Evolutionary conservation across 139 green algal genomes (phyloP), one percentile per base, ranked within the genome.

Genomic region (Asterochloris sp.): DNA sequence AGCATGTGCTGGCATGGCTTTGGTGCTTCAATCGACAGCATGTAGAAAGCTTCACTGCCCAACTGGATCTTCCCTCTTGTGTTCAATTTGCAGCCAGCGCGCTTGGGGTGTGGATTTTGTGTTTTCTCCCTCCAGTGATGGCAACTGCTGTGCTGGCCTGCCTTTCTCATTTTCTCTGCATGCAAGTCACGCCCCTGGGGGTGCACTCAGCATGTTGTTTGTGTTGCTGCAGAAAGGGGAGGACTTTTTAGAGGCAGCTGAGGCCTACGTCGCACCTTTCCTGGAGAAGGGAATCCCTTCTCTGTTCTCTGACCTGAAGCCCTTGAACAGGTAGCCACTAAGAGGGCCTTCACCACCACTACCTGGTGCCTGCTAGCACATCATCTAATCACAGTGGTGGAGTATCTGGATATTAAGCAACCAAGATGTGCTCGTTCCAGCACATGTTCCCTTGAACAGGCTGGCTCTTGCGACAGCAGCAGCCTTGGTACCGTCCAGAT

Each of bases 231-330:
- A 93, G 89, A 77, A 86, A 54, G 92, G 92, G 0, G 89, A 92
- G 0, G 91, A 73, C 0, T 99, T 99, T 79, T 60, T 74, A 21
- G 82, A 82, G 6, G 92, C 93, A 0, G 86, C 91, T 12, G 90
- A 96, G 23, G 69, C 71, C 0, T 98, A 98, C 79, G 85, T 96
- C 62, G 86, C 87, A 23, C 84, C 84, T 64, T 96, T 93, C 80
- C 76, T 98, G 14, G 27, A 82, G 62, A 92, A 93, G 47, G 97
- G 97, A 64, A 91, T 99, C 62, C 97, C 97, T n/a, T 97, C 92
- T 17, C 89, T 99, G 54, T 99, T 98, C 87, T 91, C 92, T 11
- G 95, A 98, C 78, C 78, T 99, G 23, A 92, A 92, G 80, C 88
- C 92, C 16, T 85, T 99, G 26, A 97, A 98, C 88, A 86, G 67